Percentiles rank a stretch among this genome's conserved stretches.
Evolutionary conservation across 2,329 filamentous ascomycete species (phyloP).

Genomic region (Ascochyta pisi): DNA sequence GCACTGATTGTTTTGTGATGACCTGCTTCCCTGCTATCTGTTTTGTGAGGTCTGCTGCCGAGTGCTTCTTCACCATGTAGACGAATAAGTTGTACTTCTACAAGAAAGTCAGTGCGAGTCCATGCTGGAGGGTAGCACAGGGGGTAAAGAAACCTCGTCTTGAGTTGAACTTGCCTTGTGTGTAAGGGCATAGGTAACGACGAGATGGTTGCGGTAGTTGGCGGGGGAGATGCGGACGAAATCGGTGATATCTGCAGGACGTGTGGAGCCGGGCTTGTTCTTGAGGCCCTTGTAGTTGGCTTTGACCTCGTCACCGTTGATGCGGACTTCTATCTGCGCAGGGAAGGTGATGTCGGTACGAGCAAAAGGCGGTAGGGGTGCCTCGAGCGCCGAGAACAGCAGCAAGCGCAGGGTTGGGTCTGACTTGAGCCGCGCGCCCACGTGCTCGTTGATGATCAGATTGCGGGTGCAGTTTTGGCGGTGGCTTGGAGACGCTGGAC

Average conservation of each 20-base stretch:
- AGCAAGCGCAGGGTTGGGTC: conserved; percentile 75
- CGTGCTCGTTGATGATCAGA: conserved; percentile 62
- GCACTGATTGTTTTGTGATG: conserved; percentile 80
- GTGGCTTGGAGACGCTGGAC: conserved; percentile 65
- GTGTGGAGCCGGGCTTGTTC: conserved; percentile 93
- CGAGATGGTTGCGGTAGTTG: conserved; percentile 76
- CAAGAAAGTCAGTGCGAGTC: conserved; percentile 23
- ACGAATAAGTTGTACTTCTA: conserved; percentile 64
- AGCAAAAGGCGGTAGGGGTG: conserved; percentile 38
- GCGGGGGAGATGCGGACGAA: conserved; percentile 71
- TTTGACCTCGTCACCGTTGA: conserved; percentile 87
- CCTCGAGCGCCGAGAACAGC: conserved; percentile 79
- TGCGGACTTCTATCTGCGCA: conserved; percentile 88
- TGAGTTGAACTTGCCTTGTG: conserved; percentile 69
- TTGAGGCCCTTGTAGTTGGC: conserved; percentile 94
- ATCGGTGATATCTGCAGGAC: conserved; percentile 88
- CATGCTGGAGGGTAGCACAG: not conserved
- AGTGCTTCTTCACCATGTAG: conserved; percentile 76
- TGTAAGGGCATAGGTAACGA: conserved; percentile 91
- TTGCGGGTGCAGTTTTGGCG: conserved; percentile 65
- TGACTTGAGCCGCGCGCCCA: conserved; percentile 62
- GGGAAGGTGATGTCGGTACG: conserved; percentile 81
- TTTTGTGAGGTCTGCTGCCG: conserved; percentile 73
- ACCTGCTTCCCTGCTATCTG: conserved; percentile 70
- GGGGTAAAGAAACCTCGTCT: conserved; percentile 27